Percentiles rank a stretch among this genome's conserved stretches.
These are phyloP conservation scores for Xylaria grammica DNA, from an alignment of 495 filamentous ascomycete species.

Conservation along the genomic window DNA sequence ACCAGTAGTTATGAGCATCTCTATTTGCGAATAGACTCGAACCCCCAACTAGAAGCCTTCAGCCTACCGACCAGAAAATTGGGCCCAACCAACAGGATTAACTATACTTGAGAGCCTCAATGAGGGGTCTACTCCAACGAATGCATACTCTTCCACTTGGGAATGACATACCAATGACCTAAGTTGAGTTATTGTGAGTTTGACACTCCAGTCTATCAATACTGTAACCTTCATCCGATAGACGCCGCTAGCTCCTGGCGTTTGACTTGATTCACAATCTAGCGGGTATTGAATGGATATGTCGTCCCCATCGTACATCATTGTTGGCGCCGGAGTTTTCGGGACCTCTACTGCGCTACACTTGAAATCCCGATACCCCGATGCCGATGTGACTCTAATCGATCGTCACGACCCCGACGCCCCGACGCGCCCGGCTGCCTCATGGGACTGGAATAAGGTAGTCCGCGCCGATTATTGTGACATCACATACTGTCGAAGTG, in stretches of 20 bases:
- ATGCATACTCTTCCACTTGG: neutral
- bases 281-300: neutral
- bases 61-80: neutral
- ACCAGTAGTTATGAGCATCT: neutral
- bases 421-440: conserved; percentile 56
- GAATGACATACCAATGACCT: neutral
- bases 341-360: conserved; percentile 69
- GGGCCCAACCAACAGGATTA: conserved; percentile 1
- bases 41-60: neutral
- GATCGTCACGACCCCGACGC: conserved; percentile 58
- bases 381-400: conserved; percentile 59
- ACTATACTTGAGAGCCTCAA: conserved; percentile 6
- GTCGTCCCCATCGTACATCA: conserved; percentile 54
- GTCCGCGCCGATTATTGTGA: conserved; percentile 69
- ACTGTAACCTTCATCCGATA: neutral
- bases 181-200: neutral
- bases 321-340: conserved; percentile 70
- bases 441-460: conserved; percentile 72
- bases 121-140: conserved; percentile 23
- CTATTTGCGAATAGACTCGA: neutral
- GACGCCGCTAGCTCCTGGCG: neutral
- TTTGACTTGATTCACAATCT: neutral
- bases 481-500: conserved; percentile 54
- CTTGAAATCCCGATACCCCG: conserved; percentile 56
- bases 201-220: neutral